Evolutionary conservation across 1,284 basidiomycete species (phyloP).

Genomic region (Sporisorium iseilematis-ciliati): DNA sequence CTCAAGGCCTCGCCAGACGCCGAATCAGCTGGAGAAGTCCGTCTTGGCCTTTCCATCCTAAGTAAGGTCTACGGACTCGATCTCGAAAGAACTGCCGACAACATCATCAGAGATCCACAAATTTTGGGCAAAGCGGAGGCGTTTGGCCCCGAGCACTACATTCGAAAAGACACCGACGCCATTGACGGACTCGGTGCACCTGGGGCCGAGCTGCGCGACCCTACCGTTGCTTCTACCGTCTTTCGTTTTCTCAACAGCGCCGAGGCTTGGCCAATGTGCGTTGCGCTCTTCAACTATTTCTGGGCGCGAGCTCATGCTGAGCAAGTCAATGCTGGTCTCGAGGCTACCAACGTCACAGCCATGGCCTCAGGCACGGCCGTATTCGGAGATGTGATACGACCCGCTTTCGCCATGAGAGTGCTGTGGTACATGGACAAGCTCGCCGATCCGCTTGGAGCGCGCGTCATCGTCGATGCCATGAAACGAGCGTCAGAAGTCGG

Average conservation of each 20-base stretch:
- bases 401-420: conserved; percentile 9
- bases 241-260: conserved; percentile 10
- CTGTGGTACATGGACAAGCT: conserved; percentile 15
- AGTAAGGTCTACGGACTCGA: conserved; percentile 37
- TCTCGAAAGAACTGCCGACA: conserved; percentile 24
- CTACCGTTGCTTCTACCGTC: background rate
- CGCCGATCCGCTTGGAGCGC: conserved; percentile 32
- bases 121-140: background rate
- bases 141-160: conserved; percentile 13
- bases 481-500: conserved; percentile 16
- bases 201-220: conserved; percentile 13
- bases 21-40: background rate
- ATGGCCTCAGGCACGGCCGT: background rate
- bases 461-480: conserved; percentile 33
- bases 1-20: background rate
- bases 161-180: conserved; percentile 1
- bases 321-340: background rate
- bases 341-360: conserved; percentile 1
- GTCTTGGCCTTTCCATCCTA: conserved; percentile 16
- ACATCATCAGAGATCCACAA: conserved; percentile 27
- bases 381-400: conserved; percentile 22
- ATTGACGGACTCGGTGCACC: conserved; percentile 3
- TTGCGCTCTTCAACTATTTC: conserved; percentile 45
- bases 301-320: conserved; percentile 29
- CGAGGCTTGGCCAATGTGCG: conserved; percentile 2